Conservation (phyloP, 345 rosid species). For the Leavenworthia alabamica region DNA sequence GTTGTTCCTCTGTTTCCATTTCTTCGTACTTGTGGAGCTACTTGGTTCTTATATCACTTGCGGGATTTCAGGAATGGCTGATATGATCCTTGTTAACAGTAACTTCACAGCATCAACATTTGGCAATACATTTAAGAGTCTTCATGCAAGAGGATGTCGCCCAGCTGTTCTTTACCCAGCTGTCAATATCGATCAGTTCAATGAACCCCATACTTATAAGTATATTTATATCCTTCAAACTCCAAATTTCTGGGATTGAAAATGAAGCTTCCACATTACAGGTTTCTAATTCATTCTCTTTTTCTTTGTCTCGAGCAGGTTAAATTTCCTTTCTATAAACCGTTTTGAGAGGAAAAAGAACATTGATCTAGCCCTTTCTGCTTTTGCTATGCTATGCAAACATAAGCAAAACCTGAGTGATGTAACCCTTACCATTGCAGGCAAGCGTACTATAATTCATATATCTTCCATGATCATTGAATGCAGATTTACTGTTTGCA, state of each 20-base stretch:
- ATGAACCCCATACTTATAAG: constrained; percentile 50
- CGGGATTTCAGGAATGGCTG: constrained; percentile 67
- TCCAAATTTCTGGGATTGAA: not conserved
- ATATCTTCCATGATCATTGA: not conserved
- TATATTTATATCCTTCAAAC: constrained; percentile 41
- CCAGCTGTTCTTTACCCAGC: constrained; percentile 90
- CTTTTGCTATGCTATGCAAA: constrained; percentile 61
- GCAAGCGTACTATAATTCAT: constrained; percentile 34
- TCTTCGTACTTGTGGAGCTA: not conserved
- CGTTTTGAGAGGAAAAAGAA: constrained; percentile 92
- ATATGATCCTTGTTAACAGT: constrained; percentile 81
- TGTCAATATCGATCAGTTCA: constrained; percentile 74
- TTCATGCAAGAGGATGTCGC: constrained; percentile 55
- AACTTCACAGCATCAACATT: constrained; percentile 79
- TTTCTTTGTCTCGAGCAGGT: constrained; percentile 44
- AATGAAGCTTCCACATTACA: not conserved
- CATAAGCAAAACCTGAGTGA: constrained; percentile 37
- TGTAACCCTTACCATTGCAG: constrained; percentile 66
- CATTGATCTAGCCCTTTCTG: constrained; percentile 77
- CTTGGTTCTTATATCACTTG: constrained; percentile 8
- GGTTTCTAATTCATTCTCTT: not conserved
- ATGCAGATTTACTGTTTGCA: constrained; percentile 3
- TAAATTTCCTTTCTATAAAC: constrained; percentile 77
- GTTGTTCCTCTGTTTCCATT: not conserved
- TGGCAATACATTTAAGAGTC: constrained; percentile 73